Percentiles rank a stretch among this genome's conserved stretches.
Conservation (phyloP, 345 rosid genomes). For the Cardamine resedifolia region DNA sequence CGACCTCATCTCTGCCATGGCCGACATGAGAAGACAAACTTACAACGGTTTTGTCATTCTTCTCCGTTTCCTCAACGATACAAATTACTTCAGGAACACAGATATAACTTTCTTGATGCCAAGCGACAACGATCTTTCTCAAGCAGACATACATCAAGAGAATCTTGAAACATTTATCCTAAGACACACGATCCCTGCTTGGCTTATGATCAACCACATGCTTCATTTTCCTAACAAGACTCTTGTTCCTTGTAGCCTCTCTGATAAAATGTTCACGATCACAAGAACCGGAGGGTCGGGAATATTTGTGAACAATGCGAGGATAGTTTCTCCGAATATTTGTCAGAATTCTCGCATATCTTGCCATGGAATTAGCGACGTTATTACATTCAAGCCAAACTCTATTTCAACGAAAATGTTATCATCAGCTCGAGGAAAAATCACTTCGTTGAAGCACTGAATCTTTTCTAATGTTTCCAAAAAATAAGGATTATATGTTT, state of each 20-base stretch:
- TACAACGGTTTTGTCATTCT: constrained; percentile 38
- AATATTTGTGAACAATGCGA: constrained; percentile 35
- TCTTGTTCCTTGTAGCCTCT: constrained; percentile 36
- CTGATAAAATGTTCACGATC: constrained; percentile 37
- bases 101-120: constrained; percentile 43
- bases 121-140: constrained; percentile 31
- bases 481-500: background rate
- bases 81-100: constrained; percentile 26
- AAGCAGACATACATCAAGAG: constrained; percentile 25
- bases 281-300: constrained; percentile 38
- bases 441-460: constrained; percentile 26
- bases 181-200: constrained; percentile 36
- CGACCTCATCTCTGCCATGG: constrained; percentile 32
- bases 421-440: constrained; percentile 16
- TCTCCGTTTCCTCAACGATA: constrained; percentile 37
- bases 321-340: constrained; percentile 36
- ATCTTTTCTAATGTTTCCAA: background rate
- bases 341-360: constrained; percentile 41
- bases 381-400: constrained; percentile 16
- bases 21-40: constrained; percentile 40
- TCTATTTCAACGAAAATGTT: background rate
- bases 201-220: constrained; percentile 45
- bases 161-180: constrained; percentile 32
- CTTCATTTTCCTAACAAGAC: constrained; percentile 38
- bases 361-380: constrained; percentile 38